Evolutionary conservation across 768 basidiomycete genomes (phyloP).

Genomic region (Russula ochroleuca): DNA sequence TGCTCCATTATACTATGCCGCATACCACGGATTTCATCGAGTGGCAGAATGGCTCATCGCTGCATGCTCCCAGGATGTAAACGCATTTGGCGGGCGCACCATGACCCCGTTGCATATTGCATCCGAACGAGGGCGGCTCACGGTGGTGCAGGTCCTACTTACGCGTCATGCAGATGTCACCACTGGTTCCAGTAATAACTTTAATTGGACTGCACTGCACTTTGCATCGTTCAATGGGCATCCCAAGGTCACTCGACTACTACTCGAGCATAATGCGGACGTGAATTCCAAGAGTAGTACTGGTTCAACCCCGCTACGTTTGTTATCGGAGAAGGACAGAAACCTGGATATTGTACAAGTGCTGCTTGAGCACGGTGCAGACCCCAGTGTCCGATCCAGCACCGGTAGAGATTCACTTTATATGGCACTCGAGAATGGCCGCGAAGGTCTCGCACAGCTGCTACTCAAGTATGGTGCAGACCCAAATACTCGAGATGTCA

Average conservation of each 20-base stretch:
- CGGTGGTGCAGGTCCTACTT: neutral
- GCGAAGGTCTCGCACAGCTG: neutral
- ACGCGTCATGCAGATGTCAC: neutral
- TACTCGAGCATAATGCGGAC: neutral
- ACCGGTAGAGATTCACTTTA: neutral
- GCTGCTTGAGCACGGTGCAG: neutral
- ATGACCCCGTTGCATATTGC: neutral
- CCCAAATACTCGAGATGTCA: neutral
- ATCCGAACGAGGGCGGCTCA: neutral
- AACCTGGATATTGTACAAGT: neutral
- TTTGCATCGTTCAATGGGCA: neutral
- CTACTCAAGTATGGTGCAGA: neutral
- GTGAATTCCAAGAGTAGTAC: neutral
- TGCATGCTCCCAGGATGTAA: neutral
- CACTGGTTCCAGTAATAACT: accelerated
- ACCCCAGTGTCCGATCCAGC: neutral
- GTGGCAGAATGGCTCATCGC: neutral
- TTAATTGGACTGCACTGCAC: neutral
- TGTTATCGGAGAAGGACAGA: neutral
- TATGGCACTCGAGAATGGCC: neutral
- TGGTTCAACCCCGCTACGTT: neutral
- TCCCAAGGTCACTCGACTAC: neutral
- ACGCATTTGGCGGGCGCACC: accelerated
- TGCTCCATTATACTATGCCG: neutral
- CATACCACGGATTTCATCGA: neutral